Conservation (phyloP, 1,284 basidiomycete genomes). For the Pisolithus thermaeus region DNA sequence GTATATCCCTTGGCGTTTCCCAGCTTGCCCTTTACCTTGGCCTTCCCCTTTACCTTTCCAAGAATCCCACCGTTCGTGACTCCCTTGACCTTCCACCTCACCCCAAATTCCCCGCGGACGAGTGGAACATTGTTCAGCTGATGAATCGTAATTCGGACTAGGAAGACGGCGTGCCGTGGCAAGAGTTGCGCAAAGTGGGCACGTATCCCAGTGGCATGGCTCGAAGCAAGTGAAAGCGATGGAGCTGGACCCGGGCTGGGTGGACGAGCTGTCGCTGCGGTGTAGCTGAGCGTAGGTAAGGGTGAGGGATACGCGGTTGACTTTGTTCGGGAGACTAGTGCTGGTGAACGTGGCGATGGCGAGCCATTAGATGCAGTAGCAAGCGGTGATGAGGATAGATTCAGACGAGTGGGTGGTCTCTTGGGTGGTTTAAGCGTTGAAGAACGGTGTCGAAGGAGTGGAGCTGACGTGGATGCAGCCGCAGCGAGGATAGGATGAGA, state of each 20-base stretch:
- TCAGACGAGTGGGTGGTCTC: slow-evolving; percentile 9
- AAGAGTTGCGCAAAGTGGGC: slow-evolving; percentile 27
- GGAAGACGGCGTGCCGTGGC: slow-evolving; percentile 50
- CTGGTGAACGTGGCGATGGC: background rate
- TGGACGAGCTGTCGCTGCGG: slow-evolving; percentile 2
- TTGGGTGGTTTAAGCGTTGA: slow-evolving; percentile 17
- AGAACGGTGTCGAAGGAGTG: slow-evolving; percentile 17
- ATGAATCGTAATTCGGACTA: slow-evolving; percentile 60
- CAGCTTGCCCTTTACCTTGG: slow-evolving; percentile 12
- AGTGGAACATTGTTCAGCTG: slow-evolving; percentile 73
- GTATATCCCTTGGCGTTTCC: slow-evolving; percentile 28
- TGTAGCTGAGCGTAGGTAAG: background rate
- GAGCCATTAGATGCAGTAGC: background rate
- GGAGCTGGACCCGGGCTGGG: slow-evolving; percentile 5
- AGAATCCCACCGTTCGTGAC: slow-evolving; percentile 40
- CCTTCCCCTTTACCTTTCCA: slow-evolving; percentile 33
- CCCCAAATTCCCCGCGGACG: slow-evolving; percentile 67
- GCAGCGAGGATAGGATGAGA: background rate
- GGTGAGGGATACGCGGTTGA: background rate
- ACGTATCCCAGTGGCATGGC: slow-evolving; percentile 16
- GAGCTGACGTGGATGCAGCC: background rate
- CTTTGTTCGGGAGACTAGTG: background rate
- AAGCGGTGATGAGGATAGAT: background rate
- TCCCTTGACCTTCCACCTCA: slow-evolving; percentile 73
- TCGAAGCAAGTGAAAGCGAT: background rate